Evolutionary conservation across 345 rosid genomes (phyloP).

Genomic region (rapeseed (Brassica napus)): Da-Ae NC_063436.1:16269001-16269500

Average conservation of each 20-base stretch:
- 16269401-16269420: neutral
- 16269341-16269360: neutral
- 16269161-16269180: neutral
- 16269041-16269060: neutral
- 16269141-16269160: neutral
- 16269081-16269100: neutral
- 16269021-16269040: neutral
- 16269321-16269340: neutral
- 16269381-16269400: neutral
- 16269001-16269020: neutral
- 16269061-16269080: neutral
- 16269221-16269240: neutral
- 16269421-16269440: neutral
- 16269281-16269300: neutral
- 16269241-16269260: too few species aligned
- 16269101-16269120: neutral
- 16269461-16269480: too few species aligned
- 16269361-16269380: neutral
- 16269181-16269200: neutral
- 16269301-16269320: neutral
- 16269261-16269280: too few species aligned
- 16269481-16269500: too few species aligned
- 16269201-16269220: neutral
- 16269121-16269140: neutral
- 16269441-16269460: too few species aligned